Conservation (phyloP, 345 rosid species). For the Excoecaria cochinchinensis region DNA sequence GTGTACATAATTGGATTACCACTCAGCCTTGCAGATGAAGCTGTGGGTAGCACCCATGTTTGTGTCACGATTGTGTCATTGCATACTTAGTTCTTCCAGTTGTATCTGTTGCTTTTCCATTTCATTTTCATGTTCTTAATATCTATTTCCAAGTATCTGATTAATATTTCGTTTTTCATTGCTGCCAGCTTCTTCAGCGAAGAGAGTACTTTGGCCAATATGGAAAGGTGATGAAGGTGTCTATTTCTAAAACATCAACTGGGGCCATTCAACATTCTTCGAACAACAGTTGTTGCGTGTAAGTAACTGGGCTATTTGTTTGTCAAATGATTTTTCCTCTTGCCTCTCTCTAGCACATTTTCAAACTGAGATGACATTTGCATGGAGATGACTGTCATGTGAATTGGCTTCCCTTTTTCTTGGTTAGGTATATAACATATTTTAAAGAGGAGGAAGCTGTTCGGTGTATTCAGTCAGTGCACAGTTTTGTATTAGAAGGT, state of each 20-base stretch:
- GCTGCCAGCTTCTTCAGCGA: slow-evolving; percentile 64
- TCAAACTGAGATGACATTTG: background rate
- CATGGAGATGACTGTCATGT: background rate
- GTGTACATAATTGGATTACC: slow-evolving; percentile 94
- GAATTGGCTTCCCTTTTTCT: background rate
- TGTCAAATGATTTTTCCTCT: background rate
- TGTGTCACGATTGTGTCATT: background rate
- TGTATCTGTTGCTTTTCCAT: background rate
- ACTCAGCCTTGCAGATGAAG: slow-evolving; percentile 80
- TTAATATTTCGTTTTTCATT: background rate
- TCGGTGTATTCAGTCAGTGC: slow-evolving; percentile 88
- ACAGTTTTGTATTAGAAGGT: slow-evolving; percentile 85
- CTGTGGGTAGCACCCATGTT: slow-evolving; percentile 34
- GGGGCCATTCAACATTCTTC: slow-evolving; percentile 83
- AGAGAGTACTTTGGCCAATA: slow-evolving; percentile 86
- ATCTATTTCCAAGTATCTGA: background rate
- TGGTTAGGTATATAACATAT: slow-evolving; percentile 73
- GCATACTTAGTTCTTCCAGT: background rate
- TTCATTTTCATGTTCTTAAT: background rate
- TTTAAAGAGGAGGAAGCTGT: slow-evolving; percentile 82
- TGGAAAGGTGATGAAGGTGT: slow-evolving; percentile 87
- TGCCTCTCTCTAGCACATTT: too few relatives aligned
- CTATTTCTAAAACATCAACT: slow-evolving; percentile 77
- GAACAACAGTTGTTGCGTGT: slow-evolving; percentile 93
- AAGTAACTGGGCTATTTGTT: slow-evolving; percentile 22